Percentiles rank a stretch among this genome's conserved stretches.
Evolutionary conservation across 345 rosid species (phyloP).

Genomic region (Zanthoxylum bungeanum): DNA sequence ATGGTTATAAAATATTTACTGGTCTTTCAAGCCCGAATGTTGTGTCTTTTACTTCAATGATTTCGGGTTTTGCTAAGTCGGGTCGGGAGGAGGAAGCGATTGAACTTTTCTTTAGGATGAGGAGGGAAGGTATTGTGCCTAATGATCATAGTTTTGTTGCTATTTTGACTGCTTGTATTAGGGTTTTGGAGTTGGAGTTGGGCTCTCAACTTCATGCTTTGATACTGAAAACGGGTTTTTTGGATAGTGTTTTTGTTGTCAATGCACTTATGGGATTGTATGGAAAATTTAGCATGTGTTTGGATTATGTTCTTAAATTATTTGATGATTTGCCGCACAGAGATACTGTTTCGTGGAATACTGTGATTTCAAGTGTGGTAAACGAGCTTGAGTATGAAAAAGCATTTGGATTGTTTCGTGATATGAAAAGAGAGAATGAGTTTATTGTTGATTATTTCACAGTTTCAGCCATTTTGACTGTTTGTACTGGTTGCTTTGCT

Average conservation of each 20-base stretch:
- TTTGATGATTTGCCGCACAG: conserved; percentile 68
- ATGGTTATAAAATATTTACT: conserved; percentile 49
- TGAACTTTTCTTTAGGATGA: conserved; percentile 58
- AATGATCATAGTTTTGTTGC: conserved; percentile 52
- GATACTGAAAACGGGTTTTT: conserved; percentile 36
- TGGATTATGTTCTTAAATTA: conserved; percentile 39
- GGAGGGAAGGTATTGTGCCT: conserved; percentile 41
- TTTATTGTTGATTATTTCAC: conserved; percentile 54
- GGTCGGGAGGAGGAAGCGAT: conserved; percentile 49
- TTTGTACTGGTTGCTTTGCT: conserved; percentile 44
- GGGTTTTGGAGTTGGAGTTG: conserved; percentile 36
- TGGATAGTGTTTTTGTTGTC: conserved; percentile 46
- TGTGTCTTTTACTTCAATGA: conserved; percentile 61
- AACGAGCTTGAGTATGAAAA: conserved; percentile 31
- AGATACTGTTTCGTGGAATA: conserved; percentile 72
- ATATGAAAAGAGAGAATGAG: conserved; percentile 32
- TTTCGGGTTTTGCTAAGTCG: conserved; percentile 59
- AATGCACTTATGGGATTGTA: conserved; percentile 76
- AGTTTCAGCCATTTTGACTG: conserved; percentile 56
- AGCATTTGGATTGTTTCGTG: conserved; percentile 48
- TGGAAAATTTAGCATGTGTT: conserved; percentile 27
- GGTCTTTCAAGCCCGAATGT: conserved; percentile 54
- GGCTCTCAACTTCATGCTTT: conserved; percentile 56
- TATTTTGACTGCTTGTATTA: conserved; percentile 50
- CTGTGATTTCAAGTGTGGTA: conserved; percentile 59